Percentiles rank a stretch among this genome's conserved stretches.
These are phyloP conservation scores for Asterochloris sp. DNA, from an alignment of 139 green algal genomes.

Conservation along the genomic window DNA sequence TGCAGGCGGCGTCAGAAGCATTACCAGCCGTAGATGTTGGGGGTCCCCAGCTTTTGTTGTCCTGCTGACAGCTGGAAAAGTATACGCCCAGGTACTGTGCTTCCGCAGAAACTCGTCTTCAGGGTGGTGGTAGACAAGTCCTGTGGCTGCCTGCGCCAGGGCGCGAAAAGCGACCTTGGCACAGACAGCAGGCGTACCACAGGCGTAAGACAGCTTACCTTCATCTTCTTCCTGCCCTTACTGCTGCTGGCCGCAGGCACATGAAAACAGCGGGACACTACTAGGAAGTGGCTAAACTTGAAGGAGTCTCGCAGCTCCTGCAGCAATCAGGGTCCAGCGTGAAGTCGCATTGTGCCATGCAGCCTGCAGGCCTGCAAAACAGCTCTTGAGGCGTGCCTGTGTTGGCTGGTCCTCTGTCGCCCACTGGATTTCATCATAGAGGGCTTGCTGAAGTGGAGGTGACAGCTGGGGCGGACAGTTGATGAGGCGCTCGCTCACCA, in stretches of 20 bases:
- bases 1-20: constrained; percentile 37
- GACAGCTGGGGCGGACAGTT: constrained; percentile 82
- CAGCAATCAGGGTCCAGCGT: neutral
- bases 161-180: no score
- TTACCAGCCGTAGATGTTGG: constrained; percentile 44
- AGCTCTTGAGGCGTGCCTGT: constrained; percentile 17
- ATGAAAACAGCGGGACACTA: constrained; percentile 56
- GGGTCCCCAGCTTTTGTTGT: constrained; percentile 38
- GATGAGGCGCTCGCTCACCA: constrained; percentile 87
- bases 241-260: constrained; percentile 31
- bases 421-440: constrained; percentile 77
- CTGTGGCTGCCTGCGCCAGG: neutral
- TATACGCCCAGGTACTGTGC: constrained; percentile 54
- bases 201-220: neutral
- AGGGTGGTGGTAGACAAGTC: constrained; percentile 71
- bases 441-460: constrained; percentile 73
- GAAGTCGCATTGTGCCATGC: neutral
- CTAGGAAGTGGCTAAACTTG: constrained; percentile 57
- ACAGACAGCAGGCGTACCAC: constrained; percentile 16
- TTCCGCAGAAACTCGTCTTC: constrained; percentile 88
- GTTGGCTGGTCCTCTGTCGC: constrained; percentile 54
- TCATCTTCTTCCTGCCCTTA: constrained; percentile 18
- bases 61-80: constrained; percentile 43
- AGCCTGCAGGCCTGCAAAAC: neutral
- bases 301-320: constrained; percentile 51